Conservation (phyloP, 257 asterid species). For the Sherardia arvensis region DNA sequence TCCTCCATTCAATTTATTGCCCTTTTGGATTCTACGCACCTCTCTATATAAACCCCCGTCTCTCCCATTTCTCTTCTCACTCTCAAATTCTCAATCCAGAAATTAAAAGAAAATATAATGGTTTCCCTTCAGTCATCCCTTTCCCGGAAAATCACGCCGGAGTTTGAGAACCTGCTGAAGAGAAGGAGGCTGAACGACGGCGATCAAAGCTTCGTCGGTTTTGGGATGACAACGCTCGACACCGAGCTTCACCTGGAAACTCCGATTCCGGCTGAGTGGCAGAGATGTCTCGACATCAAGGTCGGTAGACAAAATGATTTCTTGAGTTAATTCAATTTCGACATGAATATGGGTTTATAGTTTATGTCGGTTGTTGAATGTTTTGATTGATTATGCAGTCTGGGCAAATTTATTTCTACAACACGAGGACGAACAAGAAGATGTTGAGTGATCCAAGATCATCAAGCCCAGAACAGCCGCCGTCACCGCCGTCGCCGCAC, state of each 20-base stretch:
- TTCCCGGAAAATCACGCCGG: conserved; percentile 20
- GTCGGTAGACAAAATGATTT: conserved; percentile 16
- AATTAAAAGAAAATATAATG: conserved; percentile 14
- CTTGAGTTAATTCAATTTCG: no score
- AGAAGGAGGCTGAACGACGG: conserved; percentile 51
- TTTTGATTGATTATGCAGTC: conserved; percentile 29
- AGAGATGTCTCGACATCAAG: conserved; percentile 61
- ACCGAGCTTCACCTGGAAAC: conserved; percentile 25
- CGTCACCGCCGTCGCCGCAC: conserved; percentile 3
- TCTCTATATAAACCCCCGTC: conserved; percentile 22
- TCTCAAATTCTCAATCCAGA: neutral
- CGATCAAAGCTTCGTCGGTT: neutral
- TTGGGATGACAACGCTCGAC: conserved; percentile 10
- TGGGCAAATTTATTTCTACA: conserved; percentile 48
- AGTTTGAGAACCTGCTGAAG: conserved; percentile 28
- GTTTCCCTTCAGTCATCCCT: conserved; percentile 38
- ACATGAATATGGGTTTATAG: no score
- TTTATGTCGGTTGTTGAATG: no score
- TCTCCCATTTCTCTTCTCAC: conserved; percentile 12
- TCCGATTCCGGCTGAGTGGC: conserved; percentile 59
- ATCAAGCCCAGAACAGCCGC: conserved; percentile 16
- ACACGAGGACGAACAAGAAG: conserved; percentile 47
- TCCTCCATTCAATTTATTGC: conserved; percentile 35
- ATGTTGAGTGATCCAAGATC: conserved; percentile 35
- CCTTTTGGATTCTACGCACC: conserved; percentile 29